Evolutionary conservation across 2,329 filamentous ascomycete genomes (phyloP), one percentile per base, ranked within the genome.

Genomic region (Penicillium sp.): DNA sequence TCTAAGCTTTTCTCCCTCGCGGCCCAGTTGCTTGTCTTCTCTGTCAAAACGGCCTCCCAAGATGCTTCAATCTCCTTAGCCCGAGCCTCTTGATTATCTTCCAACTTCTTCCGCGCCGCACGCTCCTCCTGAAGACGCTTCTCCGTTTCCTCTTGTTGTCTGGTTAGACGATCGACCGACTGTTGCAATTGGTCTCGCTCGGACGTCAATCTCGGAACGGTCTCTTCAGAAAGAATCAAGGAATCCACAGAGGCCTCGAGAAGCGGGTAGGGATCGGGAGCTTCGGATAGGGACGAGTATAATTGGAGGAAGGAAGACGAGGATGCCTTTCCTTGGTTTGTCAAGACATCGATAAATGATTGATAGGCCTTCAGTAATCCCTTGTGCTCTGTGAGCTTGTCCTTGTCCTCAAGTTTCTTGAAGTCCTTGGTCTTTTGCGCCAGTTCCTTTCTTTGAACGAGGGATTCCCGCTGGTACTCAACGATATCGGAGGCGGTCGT

Each of bases 351-450:
- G 73, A 99, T 97, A 70, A 97, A 99, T 50, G 88, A 89, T 77
- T 99, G 94, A 79, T 99, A 99, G 48, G 92, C 92, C 81, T 96
- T 97, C 56, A 99, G 77, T 49, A 99, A 77, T 37, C 85, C 85
- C 76, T 97, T 99, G 78, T 96, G 86, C 73, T 99, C 94, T 5
- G 81, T 81, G 51, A 99, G 77, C 74, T 97, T 99, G 54, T 84
- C 85, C 11, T 88, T 79, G 79, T 99, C 92, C 66, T 97, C 93
- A 11, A 96, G 82, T 73, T 97, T 97, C 58, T 92, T 83, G 66
- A 97, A 99, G 67, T 97, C 93, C 69, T 99, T 99, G 1, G 94
- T 99, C 81, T 97, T 97, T 71, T 97, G 92, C n/a, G 95, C 94
- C 20, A 99, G 81, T 58, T 99, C 95, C 72, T 99, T 99, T 51